Evolutionary conservation across 805 yeast genomes (phyloP).

Genomic region (Metschnikowia lunata): DNA sequence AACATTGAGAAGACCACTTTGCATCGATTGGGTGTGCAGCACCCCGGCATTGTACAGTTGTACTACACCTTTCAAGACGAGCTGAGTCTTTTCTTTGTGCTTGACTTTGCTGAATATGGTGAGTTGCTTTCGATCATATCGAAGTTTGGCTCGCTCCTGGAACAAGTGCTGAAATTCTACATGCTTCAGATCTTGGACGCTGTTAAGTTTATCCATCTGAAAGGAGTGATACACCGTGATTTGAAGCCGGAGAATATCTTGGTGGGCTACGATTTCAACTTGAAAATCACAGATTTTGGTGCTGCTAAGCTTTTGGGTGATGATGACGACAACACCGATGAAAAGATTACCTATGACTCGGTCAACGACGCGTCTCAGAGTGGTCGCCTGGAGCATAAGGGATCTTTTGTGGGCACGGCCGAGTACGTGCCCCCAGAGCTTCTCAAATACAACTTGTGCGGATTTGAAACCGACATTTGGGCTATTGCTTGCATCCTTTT

Average conservation of each 20-base stretch:
- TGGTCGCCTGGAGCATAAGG: constrained; percentile 23
- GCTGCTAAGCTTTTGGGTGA: constrained; percentile 76
- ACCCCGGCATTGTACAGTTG: constrained; percentile 90
- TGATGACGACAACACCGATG: constrained; percentile 29
- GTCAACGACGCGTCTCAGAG: constrained; percentile 26
- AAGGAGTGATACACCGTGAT: constrained; percentile 90
- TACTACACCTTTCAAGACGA: constrained; percentile 95
- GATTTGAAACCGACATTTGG: constrained; percentile 87
- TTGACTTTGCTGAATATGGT: constrained; percentile 95
- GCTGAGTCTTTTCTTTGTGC: constrained; percentile 78
- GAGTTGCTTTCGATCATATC: constrained; percentile 79
- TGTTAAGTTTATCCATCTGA: constrained; percentile 78
- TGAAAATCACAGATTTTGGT: constrained; percentile 95
- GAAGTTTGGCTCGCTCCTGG: constrained; percentile 72
- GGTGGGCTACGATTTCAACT: constrained; percentile 76
- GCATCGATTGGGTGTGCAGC: constrained; percentile 76
- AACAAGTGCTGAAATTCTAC: constrained; percentile 72
- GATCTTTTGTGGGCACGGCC: constrained; percentile 95
- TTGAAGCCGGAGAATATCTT: constrained; percentile 91
- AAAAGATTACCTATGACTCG: constrained; percentile 29
- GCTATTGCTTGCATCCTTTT: constrained; percentile 86
- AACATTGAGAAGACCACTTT: constrained; percentile 90
- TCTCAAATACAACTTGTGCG: constrained; percentile 70
- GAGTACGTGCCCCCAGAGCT: constrained; percentile 95
- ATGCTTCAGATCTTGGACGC: constrained; percentile 88